Evolutionary conservation across 257 asterid species (phyloP).

Genomic region (Lavandula angustifolia): DNA sequence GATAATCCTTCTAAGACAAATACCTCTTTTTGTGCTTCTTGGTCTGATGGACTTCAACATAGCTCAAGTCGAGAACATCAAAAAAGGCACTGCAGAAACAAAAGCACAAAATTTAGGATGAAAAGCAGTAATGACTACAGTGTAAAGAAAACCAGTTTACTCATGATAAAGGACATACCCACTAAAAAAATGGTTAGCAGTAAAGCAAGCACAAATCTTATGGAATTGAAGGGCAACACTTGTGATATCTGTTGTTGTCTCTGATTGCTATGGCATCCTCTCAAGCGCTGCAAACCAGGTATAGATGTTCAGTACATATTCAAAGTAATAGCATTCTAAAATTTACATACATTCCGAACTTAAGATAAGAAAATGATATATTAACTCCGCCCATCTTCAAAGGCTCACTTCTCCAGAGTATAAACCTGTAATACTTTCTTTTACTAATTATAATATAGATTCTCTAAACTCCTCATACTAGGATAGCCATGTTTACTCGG

Average conservation of each 20-base stretch:
- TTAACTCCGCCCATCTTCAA: no score
- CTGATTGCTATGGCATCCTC: slow-evolving; percentile 52
- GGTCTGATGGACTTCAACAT: slow-evolving; percentile 2
- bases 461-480: not conserved
- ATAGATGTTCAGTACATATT: slow-evolving; percentile 17
- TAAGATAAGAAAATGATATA: no score
- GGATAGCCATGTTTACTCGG: not conserved
- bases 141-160: not conserved
- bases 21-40: slow-evolving; percentile 29
- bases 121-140: not conserved
- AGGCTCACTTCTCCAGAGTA: not conserved
- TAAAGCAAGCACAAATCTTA: slow-evolving; percentile 55
- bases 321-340: slow-evolving; percentile 25
- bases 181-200: slow-evolving; percentile 66
- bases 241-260: slow-evolving; percentile 47
- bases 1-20: not conserved
- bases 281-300: slow-evolving; percentile 48
- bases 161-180: slow-evolving; percentile 47
- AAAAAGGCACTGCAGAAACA: slow-evolving; percentile 47
- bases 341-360: not conserved
- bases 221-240: slow-evolving; percentile 42
- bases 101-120: slow-evolving; percentile 23
- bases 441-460: not conserved
- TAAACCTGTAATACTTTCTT: not conserved
- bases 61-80: slow-evolving; percentile 39